Evolutionary conservation across 805 yeast genomes (phyloP), one percentile per base, ranked within the genome.

Genomic region (Wickerhamiella slavikovae): DNA sequence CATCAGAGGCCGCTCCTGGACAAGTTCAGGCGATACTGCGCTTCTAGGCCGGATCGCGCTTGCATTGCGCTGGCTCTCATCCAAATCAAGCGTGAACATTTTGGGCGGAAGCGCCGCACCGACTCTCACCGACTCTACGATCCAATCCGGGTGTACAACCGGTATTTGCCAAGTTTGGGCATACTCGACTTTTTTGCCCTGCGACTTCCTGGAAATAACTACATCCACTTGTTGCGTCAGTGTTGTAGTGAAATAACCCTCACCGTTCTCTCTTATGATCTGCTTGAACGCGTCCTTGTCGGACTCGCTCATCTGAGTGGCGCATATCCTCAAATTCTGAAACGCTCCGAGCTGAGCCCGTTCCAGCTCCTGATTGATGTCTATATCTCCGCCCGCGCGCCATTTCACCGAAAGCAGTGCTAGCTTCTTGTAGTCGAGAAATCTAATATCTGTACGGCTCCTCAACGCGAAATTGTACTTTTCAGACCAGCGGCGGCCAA

Each of bases 381-480:
- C 47, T 8, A 53, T 35, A 27, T 58, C 64, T 15, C 57, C 60
- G 19, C 73, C 76, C 15, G 51, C 40, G 9, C 58, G 41, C 82
- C 80, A 75, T 4, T 48, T 47, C 11, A 54, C 51, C 39, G 69
- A 59, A 8, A 69, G 38, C 14, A 45, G 47, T 15, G 49, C 40
- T 5, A 77, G 51, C 5, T 62, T 49, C 2, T 58, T 56, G 0
- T 69, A 62, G 9, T 50, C 44, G 12, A 78, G 44, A 38, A 78
- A 68, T 25, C 47, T 48, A 19, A 79, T 59, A 48, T 76, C 83
- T 29, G 54, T 51, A 17, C 48, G 39, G 13, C 42, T 39, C 20
- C 32, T 45, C 5, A 66, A 55, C 19, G 68, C 62, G 49, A 52
- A 68, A 35, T 49, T 50, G 49, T 66, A 70, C 47, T 70, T 70